These are phyloP conservation scores for Solanum gracilifrons DNA, from an alignment of 257 asterid species.

Conservation along the genomic window DNA sequence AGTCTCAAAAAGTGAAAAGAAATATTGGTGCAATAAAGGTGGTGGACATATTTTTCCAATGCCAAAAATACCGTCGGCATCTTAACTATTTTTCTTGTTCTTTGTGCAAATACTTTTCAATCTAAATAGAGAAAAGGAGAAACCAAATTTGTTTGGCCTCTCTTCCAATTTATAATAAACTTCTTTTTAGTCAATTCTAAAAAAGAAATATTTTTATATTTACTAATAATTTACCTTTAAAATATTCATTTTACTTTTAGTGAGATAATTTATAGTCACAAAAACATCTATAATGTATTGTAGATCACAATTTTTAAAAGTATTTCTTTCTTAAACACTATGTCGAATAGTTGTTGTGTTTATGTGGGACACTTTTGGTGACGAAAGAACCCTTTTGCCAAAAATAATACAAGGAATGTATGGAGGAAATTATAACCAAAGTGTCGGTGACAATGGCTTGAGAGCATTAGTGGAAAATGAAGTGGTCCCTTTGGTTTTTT, in stretches of 20 bases:
- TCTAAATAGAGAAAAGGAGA: not conserved
- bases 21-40: not conserved
- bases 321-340: too few relatives aligned
- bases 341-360: not conserved
- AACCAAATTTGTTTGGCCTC: not conserved
- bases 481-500: not conserved
- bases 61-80: not conserved
- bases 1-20: not conserved
- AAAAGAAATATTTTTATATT: too few relatives aligned
- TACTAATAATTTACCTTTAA: too few relatives aligned
- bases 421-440: not conserved
- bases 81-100: not conserved
- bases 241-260: too few relatives aligned
- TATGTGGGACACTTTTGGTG: not conserved
- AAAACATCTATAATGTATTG: rapidly evolving
- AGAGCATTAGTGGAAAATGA: not conserved
- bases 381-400: not conserved
- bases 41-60: not conserved
- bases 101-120: not conserved
- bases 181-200: not conserved
- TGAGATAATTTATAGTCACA: too few relatives aligned
- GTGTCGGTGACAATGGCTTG: not conserved
- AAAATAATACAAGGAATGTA: not conserved
- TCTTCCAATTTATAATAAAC: not conserved
- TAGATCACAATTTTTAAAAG: not conserved